A percentile compares a stretch with the other conserved stretches of the same genome.
Conservation (phyloP, 176 grass and related monocot genomes). For the Lolium multiflorum region DNA sequence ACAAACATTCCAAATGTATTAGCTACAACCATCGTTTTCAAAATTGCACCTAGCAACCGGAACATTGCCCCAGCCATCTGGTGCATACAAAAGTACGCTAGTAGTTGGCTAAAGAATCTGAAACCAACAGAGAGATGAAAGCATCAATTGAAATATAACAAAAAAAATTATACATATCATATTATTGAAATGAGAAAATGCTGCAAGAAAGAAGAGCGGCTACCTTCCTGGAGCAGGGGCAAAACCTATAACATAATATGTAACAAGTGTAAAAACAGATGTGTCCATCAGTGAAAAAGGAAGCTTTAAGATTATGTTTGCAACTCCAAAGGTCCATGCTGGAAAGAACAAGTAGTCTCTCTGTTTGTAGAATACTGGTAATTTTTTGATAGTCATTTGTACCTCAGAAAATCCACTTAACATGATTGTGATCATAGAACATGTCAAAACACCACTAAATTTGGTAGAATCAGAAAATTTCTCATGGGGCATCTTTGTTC, state of each 20-base stretch:
- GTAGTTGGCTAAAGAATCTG: slow-evolving; percentile 61
- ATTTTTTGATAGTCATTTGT: slow-evolving; percentile 56
- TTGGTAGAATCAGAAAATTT: slow-evolving; percentile 49
- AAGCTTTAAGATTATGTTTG: slow-evolving; percentile 62
- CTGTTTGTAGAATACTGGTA: slow-evolving; percentile 81
- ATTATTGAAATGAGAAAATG: not conserved
- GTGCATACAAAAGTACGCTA: slow-evolving; percentile 53
- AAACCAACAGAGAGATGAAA: slow-evolving; percentile 14
- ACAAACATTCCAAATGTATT: slow-evolving; percentile 59
- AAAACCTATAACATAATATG: slow-evolving; percentile 67
- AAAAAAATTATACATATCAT: not conserved
- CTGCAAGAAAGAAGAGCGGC: not conserved
- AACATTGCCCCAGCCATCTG: slow-evolving; percentile 70
- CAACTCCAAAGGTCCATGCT: slow-evolving; percentile 65
- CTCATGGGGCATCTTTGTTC: slow-evolving; percentile 65
- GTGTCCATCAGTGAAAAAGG: slow-evolving; percentile 64
- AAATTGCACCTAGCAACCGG: slow-evolving; percentile 57
- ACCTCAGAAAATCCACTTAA: slow-evolving; percentile 71
- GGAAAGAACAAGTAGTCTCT: slow-evolving; percentile 77
- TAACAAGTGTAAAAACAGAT: slow-evolving; percentile 50
- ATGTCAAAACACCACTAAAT: slow-evolving; percentile 59
- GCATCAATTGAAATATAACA: not conserved
- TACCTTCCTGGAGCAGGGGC: slow-evolving; percentile 44
- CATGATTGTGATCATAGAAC: slow-evolving; percentile 60
- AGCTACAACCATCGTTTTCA: slow-evolving; percentile 62